These are phyloP conservation scores for Medicago truncatula DNA, from an alignment of 306 rosid genomes.

Conservation along the genomic window DNA sequence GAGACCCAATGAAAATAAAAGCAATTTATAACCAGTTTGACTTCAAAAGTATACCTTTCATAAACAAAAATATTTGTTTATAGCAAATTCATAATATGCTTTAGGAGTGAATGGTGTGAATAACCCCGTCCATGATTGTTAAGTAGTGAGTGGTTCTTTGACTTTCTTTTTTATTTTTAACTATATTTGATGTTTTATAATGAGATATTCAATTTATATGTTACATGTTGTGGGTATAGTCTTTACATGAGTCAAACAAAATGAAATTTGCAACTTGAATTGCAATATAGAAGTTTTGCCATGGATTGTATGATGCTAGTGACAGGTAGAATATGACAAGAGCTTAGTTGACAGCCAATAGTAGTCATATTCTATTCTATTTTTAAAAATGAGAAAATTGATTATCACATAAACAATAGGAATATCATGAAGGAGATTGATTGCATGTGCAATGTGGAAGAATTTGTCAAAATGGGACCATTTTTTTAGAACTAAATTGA, in stretches of 20 bases:
- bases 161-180: constrained; percentile 5
- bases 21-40: not conserved
- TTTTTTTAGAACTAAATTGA: not conserved
- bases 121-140: not conserved
- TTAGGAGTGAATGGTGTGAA: constrained; percentile 4
- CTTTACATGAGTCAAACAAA: constrained; percentile 28
- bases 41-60: not conserved
- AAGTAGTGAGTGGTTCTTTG: not conserved
- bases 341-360: constrained; percentile 1
- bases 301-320: constrained; percentile 35
- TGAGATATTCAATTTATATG: not conserved
- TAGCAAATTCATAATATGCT: constrained; percentile 4
- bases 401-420: not conserved
- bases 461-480: constrained; percentile 32
- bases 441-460: constrained; percentile 14
- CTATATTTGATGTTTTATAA: not conserved
- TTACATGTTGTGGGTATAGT: constrained; percentile 30
- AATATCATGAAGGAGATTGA: constrained; percentile 15
- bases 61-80: not conserved
- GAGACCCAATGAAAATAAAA: constrained; percentile 15
- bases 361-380: not conserved
- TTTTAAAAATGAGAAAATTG: not conserved
- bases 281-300: not conserved
- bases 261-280: constrained; percentile 30
- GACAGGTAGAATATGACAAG: constrained; percentile 29